Evolutionary conservation across 2,329 filamentous ascomycete genomes (phyloP), one percentile per base, ranked within the genome.

Genomic region (Paracoccidioides lutzii): DNA sequence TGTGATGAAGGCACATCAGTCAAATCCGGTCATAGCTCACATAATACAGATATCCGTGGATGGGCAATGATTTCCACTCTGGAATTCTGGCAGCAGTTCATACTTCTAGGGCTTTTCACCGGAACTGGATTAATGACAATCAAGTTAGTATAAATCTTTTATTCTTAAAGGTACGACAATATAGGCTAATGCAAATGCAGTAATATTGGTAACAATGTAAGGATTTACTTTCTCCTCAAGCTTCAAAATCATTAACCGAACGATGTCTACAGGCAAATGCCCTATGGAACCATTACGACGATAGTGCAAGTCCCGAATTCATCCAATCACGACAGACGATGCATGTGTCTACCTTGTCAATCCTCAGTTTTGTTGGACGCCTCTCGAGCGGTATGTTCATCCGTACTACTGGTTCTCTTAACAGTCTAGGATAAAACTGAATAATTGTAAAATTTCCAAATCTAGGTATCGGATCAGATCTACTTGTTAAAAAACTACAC

Each of bases 111-210:
- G 42, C 80, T 96, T n/a, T 76, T 97, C 59, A 89, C 90, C 4
- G 93, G 93, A 53, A 87, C 96, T 63, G 93, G 93, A 9, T 75
- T 98, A 61, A 98, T 98, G 93, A 97, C 91, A 0, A 98, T 98
- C 73, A 98, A 98, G 90, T 95, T 78, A 71, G 86, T 62, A 42
- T 30, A 22, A 22, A 32, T n/a, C 22, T 54, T n/a, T 12, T 43
- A 22, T 15, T 37, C 15, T 9, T 30, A 14, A 30, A 37, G 9
- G 48, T 33, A 54, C 32, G 32, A n/a, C 7, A 42, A 22, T 49
- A 7, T 4, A 53, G 44, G 58, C 73, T 75, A 65, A 74, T 59
- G 9, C 15, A 12, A 28, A 51, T 44, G 28, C 62, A 95, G 89
- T 74, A 98, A 98, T 64, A 95, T 97, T 65, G 93, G 93, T 45